phyloP scores from a whole-genome alignment of 306 rosid species.

The Corylus avellana region DNA sequence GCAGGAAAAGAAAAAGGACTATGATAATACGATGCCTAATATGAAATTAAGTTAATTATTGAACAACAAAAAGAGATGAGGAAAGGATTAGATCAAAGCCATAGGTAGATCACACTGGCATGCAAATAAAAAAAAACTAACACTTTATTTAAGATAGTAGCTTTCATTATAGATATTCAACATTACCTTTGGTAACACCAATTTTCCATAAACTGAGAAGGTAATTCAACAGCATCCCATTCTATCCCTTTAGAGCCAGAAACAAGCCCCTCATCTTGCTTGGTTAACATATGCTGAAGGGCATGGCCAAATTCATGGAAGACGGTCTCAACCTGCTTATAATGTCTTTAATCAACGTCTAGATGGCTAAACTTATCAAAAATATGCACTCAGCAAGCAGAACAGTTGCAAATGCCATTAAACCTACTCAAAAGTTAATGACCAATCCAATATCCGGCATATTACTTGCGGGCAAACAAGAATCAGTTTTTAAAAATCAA shows the following conservation, averaged over 20 bases:
- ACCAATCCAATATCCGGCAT: background rate
- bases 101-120: background rate
- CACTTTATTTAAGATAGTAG: background rate
- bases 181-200: conserved; percentile 98
- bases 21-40: no score
- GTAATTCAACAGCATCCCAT: conserved; percentile 98
- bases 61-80: background rate
- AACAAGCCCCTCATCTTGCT: conserved; percentile 93
- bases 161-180: background rate
- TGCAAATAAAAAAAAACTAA: background rate
- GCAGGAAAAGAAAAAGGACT: background rate
- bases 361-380: background rate
- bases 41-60: background rate
- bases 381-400: background rate
- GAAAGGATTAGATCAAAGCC: no score
- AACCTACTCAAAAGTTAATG: background rate
- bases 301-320: conserved; percentile 99
- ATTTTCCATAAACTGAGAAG: conserved; percentile 98
- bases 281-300: conserved; percentile 96
- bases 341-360: background rate
- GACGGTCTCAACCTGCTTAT: conserved; percentile 78
- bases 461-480: background rate
- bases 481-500: background rate
- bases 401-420: background rate
- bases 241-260: conserved; percentile 93